Percentiles rank a stretch among this genome's conserved stretches.
phyloP scores from a whole-genome alignment of 2,329 filamentous ascomycete genomes.

The Zymoseptoria passerinii region DNA sequence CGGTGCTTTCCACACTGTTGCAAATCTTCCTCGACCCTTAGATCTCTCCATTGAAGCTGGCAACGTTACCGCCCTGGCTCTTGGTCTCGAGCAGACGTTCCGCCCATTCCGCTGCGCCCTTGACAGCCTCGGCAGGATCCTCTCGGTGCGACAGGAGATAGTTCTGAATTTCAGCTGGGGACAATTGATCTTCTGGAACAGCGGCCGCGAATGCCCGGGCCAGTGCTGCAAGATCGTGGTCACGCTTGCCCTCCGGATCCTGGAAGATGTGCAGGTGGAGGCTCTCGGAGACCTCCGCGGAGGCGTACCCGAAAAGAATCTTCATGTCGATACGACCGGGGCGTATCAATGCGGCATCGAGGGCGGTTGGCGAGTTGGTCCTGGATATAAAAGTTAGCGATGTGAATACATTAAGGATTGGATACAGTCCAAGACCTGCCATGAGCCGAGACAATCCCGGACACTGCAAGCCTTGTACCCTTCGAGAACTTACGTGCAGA shows the following conservation, averaged over 20 bases:
- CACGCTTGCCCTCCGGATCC: background rate
- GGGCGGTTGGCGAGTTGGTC: slow-evolving; percentile 62
- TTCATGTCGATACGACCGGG: slow-evolving; percentile 63
- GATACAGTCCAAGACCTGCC: too few species aligned
- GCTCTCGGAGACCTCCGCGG: slow-evolving; percentile 29
- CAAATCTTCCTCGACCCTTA: background rate
- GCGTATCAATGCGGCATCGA: slow-evolving; percentile 65
- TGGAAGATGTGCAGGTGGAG: slow-evolving; percentile 32
- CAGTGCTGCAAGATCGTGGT: slow-evolving; percentile 29
- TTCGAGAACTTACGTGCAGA: too few species aligned
- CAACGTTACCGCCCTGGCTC: slow-evolving; percentile 12
- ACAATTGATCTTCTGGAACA: slow-evolving; percentile 38
- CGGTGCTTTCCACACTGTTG: background rate
- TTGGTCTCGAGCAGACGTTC: slow-evolving; percentile 24
- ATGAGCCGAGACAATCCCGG: too few species aligned
- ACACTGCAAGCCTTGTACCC: too few species aligned
- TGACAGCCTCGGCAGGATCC: slow-evolving; percentile 36
- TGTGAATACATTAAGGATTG: too few species aligned
- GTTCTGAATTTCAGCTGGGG: slow-evolving; percentile 44
- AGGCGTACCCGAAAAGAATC: slow-evolving; percentile 48
- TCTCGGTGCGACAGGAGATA: slow-evolving; percentile 42
- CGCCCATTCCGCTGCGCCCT: slow-evolving; percentile 35
- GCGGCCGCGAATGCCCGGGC: slow-evolving; percentile 36
- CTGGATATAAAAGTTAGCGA: too few species aligned
- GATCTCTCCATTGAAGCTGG: background rate